phyloP scores from a whole-genome alignment of 345 rosid species.

The Gossypium longicalyx region DNA sequence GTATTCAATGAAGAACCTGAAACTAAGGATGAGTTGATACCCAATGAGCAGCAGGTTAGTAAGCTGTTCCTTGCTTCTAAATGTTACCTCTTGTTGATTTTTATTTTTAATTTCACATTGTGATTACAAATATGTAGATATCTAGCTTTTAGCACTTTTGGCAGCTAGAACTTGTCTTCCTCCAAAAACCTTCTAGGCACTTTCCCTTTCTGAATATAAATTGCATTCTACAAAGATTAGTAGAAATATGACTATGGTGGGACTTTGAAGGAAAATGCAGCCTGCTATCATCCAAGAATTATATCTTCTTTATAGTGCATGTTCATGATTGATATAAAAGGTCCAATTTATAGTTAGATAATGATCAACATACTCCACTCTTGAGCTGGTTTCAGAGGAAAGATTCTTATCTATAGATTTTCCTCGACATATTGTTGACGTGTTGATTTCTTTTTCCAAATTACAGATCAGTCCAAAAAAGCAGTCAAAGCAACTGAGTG shows the following conservation, averaged over 20 bases:
- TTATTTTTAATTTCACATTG: neutral
- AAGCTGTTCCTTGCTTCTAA: neutral
- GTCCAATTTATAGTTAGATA: neutral
- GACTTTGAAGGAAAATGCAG: neutral
- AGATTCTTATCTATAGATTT: neutral
- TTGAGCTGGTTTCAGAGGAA: neutral
- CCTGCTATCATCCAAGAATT: neutral
- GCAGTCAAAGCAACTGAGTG: conserved; percentile 37
- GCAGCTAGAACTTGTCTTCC: neutral
- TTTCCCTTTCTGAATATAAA: conserved; percentile 1
- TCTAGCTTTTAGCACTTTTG: neutral
- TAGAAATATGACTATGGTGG: neutral
- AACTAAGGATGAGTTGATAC: conserved; percentile 35
- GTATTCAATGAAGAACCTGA: conserved; percentile 33
- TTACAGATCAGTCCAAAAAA: conserved; percentile 42
- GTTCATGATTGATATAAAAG: neutral
- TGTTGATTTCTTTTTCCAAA: conserved; percentile 3
- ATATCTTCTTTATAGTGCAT: neutral
- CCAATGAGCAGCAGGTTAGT: conserved; percentile 56
- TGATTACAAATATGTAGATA: neutral
- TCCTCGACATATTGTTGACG: neutral
- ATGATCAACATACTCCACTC: neutral
- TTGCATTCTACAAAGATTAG: neutral
- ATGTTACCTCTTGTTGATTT: neutral
- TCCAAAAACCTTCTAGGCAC: neutral